phyloP scores from a whole-genome alignment of 257 asterid genomes.

The Henckelia pumila region DNA sequence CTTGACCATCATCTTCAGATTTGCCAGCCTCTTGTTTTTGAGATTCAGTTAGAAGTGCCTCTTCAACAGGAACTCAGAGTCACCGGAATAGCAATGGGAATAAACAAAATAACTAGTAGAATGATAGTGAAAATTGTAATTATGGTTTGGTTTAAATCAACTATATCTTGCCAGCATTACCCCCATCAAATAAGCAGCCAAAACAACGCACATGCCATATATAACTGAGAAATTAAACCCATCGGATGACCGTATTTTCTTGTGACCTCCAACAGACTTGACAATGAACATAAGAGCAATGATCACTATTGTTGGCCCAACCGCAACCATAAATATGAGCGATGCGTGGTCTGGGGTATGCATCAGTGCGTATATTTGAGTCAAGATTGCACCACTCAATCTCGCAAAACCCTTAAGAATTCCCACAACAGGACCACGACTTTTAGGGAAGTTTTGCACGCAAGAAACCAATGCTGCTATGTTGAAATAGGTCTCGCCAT shows the following conservation, averaged over 20 bases:
- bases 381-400: constrained; percentile 51
- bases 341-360: constrained; percentile 55
- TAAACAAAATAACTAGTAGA: constrained; percentile 38
- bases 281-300: constrained; percentile 48
- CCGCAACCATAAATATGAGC: constrained; percentile 51
- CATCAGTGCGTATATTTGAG: constrained; percentile 42
- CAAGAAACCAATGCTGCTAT: constrained; percentile 53
- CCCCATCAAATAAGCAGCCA: constrained; percentile 61
- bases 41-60: constrained; percentile 40
- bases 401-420: constrained; percentile 60
- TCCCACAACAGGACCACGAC: constrained; percentile 56
- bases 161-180: constrained; percentile 62
- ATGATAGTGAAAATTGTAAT: constrained; percentile 33
- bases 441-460: constrained; percentile 56
- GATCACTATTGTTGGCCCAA: constrained; percentile 49
- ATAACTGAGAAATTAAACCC: constrained; percentile 44
- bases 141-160: constrained; percentile 37
- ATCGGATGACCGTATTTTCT: constrained; percentile 48
- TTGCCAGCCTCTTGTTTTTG: constrained; percentile 31
- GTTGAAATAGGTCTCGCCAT: constrained; percentile 57
- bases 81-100: constrained; percentile 50
- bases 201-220: constrained; percentile 42
- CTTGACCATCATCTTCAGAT: constrained; percentile 34
- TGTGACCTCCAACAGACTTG: constrained; percentile 59
- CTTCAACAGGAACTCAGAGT: constrained; percentile 35